Evolutionary conservation across 2,329 filamentous ascomycete genomes (phyloP), one percentile per base, ranked within the genome.

Genomic region (Cordyceps farinosa): DNA sequence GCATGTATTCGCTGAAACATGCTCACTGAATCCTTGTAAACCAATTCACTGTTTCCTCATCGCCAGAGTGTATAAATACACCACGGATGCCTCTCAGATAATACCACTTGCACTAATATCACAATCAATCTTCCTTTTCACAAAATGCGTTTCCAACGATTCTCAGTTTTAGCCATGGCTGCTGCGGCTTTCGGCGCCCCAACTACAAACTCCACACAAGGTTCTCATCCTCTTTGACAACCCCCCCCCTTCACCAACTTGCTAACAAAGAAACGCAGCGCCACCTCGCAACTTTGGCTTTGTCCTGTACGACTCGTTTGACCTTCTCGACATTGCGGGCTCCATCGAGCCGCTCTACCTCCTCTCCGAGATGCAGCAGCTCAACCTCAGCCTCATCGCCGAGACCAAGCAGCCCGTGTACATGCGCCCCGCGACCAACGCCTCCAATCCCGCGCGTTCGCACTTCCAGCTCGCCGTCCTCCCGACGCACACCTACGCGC

Each of bases 401-500:
- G 68, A 71, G 11, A 75, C 73, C 17, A 66, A 77, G 30, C 72
- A 76, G 22, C 77, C 79, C 2, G 76, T 80, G 15, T 73, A 69
- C 17, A 77, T 78, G 4, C 67, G 72, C 8, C 63, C 66, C 5
- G 47, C 47, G 11, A 5, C 30, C 10, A 17, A 22, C 61, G 48
- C 47, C 29, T 63, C 3, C 48, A 71, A 72, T 67, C 47, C 61
- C 6, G 57, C 54, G 62, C 68, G 69, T 63, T 72, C 71, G 22
- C 66, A 67, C 51, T 76, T 78, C 63, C 70, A 67, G 52, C 70
- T 76, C 30, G 64, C 66, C 44, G 61, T 80, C 42, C 66, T 73
- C 45, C 76, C 79, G 15, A 80, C 79, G 5, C 75, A 77, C 69
- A 88, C 86, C 0, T 86, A 85, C 67, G 76, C 72, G 53, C 70